phyloP scores from a whole-genome alignment of 2,329 filamentous ascomycete species.

The Hymenoscyphus repandus region DNA sequence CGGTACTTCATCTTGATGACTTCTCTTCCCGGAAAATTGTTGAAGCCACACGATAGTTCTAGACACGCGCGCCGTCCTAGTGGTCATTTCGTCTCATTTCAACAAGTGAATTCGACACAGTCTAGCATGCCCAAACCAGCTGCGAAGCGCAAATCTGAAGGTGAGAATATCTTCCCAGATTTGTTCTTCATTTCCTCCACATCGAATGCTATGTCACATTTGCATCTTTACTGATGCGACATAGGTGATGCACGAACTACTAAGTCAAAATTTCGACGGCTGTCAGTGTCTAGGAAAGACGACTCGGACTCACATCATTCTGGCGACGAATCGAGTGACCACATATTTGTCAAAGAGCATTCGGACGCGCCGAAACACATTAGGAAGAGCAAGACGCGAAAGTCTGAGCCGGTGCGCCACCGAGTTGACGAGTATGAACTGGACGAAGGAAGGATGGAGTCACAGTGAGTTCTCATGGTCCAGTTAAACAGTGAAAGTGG shows the following conservation, averaged over 20 bases:
- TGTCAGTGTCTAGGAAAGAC: slow-evolving; percentile 3
- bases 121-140: slow-evolving; percentile 5
- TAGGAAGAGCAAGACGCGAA: slow-evolving; percentile 19
- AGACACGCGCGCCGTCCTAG: not conserved
- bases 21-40: no score
- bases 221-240: slow-evolving; percentile 3
- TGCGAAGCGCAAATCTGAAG: slow-evolving; percentile 19
- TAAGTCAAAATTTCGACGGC: slow-evolving; percentile 18
- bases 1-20: no score
- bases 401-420: slow-evolving; percentile 18
- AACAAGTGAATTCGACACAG: not conserved
- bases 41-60: no score
- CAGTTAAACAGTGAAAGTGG: not conserved
- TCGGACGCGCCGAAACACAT: slow-evolving; percentile 6
- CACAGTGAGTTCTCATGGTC: slow-evolving; percentile 20
- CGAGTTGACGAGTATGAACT: slow-evolving; percentile 23
- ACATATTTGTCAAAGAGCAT: slow-evolving; percentile 6
- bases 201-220: not conserved
- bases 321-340: slow-evolving; percentile 8
- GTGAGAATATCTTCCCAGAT: slow-evolving; percentile 8
- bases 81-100: not conserved
- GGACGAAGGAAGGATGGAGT: slow-evolving; percentile 23
- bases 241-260: slow-evolving; percentile 15
- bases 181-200: not conserved
- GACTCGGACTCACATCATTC: slow-evolving; percentile 3